A percentile compares a stretch with the other conserved stretches of the same genome.
Evolutionary conservation across 2,329 filamentous ascomycete species (phyloP).

Genomic region (Didymosphaeria variabile): DNA sequence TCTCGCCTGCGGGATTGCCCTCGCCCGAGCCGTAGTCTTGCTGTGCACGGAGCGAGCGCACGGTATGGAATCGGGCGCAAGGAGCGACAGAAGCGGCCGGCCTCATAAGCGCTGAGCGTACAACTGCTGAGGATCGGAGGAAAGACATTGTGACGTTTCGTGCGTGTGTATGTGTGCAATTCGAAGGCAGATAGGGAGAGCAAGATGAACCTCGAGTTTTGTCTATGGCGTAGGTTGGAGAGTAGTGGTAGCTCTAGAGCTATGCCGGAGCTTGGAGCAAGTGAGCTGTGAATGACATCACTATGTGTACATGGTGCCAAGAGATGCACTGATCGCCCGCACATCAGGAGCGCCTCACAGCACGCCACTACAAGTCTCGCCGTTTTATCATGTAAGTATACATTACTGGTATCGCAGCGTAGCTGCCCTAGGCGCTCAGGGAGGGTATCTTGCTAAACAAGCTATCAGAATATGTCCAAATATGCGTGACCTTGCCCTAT

Average conservation of each 20-base stretch:
- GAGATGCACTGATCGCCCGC: slow-evolving; percentile 4
- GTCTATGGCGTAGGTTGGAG: slow-evolving; percentile 10
- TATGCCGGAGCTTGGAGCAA: slow-evolving; percentile 16
- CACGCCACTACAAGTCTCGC: neutral
- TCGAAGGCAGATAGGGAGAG: slow-evolving; percentile 7
- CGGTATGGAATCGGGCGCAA: slow-evolving; percentile 35
- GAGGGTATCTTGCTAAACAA: slow-evolving; percentile 22
- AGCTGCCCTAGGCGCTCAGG: slow-evolving; percentile 2
- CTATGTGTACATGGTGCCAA: slow-evolving; percentile 8
- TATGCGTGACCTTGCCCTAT: neutral
- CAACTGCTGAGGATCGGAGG: slow-evolving; percentile 38
- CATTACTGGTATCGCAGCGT: neutral
- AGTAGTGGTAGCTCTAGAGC: slow-evolving; percentile 4
- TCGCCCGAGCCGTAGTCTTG: slow-evolving; percentile 55
- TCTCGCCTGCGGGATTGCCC: slow-evolving; percentile 54
- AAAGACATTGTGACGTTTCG: slow-evolving; percentile 38
- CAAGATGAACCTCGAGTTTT: slow-evolving; percentile 7
- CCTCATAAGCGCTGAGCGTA: slow-evolving; percentile 37
- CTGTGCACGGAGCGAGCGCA: slow-evolving; percentile 40
- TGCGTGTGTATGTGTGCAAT: slow-evolving; percentile 11
- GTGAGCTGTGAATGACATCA: slow-evolving; percentile 11
- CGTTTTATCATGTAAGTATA: neutral
- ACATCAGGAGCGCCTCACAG: neutral
- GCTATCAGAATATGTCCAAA: slow-evolving; percentile 13
- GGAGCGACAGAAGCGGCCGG: slow-evolving; percentile 33